Percentiles rank a stretch among this genome's conserved stretches.
phyloP scores from a whole-genome alignment of 352 stramenopile species.

The Globisporangium irregulare region DNA sequence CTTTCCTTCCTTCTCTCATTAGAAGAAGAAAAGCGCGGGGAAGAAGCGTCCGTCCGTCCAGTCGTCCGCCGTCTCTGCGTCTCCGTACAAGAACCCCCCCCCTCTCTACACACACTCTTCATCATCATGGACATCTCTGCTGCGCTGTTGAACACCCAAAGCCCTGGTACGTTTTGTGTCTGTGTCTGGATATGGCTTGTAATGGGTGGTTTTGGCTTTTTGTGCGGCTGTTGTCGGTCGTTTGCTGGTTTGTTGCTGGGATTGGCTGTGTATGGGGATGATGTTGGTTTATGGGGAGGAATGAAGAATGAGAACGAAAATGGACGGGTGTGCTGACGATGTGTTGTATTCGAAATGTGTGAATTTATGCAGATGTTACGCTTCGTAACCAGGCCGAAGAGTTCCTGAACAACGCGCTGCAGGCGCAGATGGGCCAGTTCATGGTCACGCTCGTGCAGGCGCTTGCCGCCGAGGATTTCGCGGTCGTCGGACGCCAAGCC shows the following conservation, averaged over 20 bases:
- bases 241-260: not conserved
- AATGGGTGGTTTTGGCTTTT: conserved; percentile 1
- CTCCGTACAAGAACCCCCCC: not conserved
- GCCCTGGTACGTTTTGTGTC: conserved; percentile 37
- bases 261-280: not conserved
- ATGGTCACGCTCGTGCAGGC: conserved; percentile 84
- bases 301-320: not conserved
- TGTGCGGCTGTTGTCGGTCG: not conserved
- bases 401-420: conserved; percentile 74
- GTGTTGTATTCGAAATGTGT: not conserved
- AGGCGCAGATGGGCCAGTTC: conserved; percentile 79
- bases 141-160: conserved; percentile 78
- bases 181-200: not conserved
- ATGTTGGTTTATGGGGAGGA: not conserved
- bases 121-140: conserved; percentile 74
- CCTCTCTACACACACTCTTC: not conserved
- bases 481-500: conserved; percentile 68
- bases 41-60: conserved; percentile 1
- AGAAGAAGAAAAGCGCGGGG: conserved; percentile 7
- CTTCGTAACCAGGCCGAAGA: conserved; percentile 83
- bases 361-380: conserved; percentile 38
- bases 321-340: not conserved
- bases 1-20: conserved; percentile 8
- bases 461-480: conserved; percentile 73
- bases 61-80: not conserved